phyloP scores from a whole-genome alignment of 805 yeast genomes.

The Scheffersomyces stipitis region DNA sequence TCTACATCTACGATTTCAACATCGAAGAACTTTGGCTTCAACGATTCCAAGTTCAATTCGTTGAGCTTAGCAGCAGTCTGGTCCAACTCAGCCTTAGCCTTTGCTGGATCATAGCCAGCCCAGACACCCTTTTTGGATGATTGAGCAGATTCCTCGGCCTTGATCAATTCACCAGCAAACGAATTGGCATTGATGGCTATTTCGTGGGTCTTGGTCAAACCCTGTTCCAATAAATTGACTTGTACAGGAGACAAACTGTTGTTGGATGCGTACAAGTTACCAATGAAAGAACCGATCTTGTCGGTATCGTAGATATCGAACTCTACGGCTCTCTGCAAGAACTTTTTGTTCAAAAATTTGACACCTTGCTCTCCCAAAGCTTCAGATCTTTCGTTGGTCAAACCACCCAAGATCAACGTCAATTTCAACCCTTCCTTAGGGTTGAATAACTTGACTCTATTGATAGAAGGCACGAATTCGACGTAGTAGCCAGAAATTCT shows the following conservation, averaged over 20 bases:
- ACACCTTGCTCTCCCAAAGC: slow-evolving; percentile 50
- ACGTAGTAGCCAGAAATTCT: slow-evolving; percentile 63
- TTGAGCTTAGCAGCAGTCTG: slow-evolving; percentile 17
- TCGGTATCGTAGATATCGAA: slow-evolving; percentile 69
- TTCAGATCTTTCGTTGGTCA: slow-evolving; percentile 42
- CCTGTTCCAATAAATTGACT: slow-evolving; percentile 54
- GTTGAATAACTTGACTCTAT: slow-evolving; percentile 61
- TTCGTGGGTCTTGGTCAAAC: slow-evolving; percentile 65
- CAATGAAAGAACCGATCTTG: slow-evolving; percentile 79
- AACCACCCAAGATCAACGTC: slow-evolving; percentile 75
- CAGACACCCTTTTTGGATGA: slow-evolving; percentile 60
- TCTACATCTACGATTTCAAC: slow-evolving; percentile 53
- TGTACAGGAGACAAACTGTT: slow-evolving; percentile 54
- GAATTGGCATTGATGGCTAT: slow-evolving; percentile 61
- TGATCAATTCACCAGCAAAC: slow-evolving; percentile 50
- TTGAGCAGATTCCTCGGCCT: slow-evolving; percentile 65
- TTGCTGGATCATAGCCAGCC: slow-evolving; percentile 53
- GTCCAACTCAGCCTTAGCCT: slow-evolving; percentile 32
- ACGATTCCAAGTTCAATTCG: slow-evolving; percentile 19
- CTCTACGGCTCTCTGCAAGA: slow-evolving; percentile 71
- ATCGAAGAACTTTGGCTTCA: slow-evolving; percentile 49
- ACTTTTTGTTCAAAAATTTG: slow-evolving; percentile 51
- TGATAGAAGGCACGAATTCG: slow-evolving; percentile 69
- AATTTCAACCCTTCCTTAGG: slow-evolving; percentile 73
- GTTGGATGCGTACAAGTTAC: slow-evolving; percentile 58